Conservation (phyloP, 495 filamentous ascomycete genomes). For the Penicillium canariense region DNA sequence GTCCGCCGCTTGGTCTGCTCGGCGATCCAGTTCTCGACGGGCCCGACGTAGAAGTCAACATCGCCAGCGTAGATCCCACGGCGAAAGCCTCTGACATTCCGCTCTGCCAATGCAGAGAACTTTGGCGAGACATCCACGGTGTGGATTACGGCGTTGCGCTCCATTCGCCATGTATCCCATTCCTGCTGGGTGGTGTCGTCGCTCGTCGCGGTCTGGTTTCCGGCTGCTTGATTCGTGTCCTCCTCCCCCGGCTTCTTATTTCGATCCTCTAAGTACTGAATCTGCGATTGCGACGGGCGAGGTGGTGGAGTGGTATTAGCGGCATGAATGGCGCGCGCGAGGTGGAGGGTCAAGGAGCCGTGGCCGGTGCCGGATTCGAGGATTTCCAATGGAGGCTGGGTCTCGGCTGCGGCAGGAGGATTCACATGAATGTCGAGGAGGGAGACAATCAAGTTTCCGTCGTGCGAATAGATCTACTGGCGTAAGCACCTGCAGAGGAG, state of each 20-base stretch:
- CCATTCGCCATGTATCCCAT: constrained; percentile 46
- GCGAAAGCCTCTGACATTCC: constrained; percentile 62
- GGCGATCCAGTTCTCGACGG: constrained; percentile 60
- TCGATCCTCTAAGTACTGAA: constrained; percentile 34
- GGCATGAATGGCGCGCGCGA: constrained; percentile 72
- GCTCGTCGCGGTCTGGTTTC: background rate
- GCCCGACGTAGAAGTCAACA: constrained; percentile 70
- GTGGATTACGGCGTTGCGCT: constrained; percentile 66
- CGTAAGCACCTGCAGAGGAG: constrained; percentile 13
- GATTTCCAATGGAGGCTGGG: constrained; percentile 53
- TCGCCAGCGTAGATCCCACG: constrained; percentile 64
- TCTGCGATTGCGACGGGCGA: constrained; percentile 34
- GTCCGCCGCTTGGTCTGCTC: constrained; percentile 40
- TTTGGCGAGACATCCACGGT: constrained; percentile 61
- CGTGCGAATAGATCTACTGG: constrained; percentile 67
- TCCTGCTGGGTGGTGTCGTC: constrained; percentile 10
- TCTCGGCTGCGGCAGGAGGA: constrained; percentile 31
- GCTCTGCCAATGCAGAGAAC: constrained; percentile 58
- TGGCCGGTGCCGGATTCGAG: constrained; percentile 81
- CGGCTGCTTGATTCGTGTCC: constrained; percentile 1
- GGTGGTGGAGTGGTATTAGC: constrained; percentile 55
- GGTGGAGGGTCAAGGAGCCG: constrained; percentile 69
- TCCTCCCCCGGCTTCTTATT: constrained; percentile 26
- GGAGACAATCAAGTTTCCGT: constrained; percentile 68
- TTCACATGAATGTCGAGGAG: constrained; percentile 69